phyloP scores from a whole-genome alignment of 345 rosid genomes.

The Conringia planisiliqua region DNA sequence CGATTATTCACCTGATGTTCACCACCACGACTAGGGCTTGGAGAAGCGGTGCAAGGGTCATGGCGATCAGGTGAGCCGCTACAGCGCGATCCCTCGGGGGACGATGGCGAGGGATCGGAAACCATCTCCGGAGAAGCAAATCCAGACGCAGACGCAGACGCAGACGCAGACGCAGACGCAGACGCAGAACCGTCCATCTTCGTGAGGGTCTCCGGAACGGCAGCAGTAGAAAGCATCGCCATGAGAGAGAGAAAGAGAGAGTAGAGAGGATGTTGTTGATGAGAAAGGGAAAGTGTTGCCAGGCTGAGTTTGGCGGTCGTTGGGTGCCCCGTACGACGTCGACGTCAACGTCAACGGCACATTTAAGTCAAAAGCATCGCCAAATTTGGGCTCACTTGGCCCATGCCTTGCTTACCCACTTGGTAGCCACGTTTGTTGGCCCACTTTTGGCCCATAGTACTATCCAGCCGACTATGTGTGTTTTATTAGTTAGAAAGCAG shows the following conservation, averaged over 20 bases:
- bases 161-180: too few species aligned
- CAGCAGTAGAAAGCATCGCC: conserved; percentile 49
- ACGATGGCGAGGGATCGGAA: conserved; percentile 37
- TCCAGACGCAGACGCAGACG: too few species aligned
- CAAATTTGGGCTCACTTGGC: conserved; percentile 5
- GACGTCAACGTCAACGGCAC: conserved; percentile 10
- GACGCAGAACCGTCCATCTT: conserved; percentile 33
- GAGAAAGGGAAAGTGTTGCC: not conserved
- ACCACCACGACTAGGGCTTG: conserved; percentile 41
- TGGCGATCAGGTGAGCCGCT: conserved; percentile 52
- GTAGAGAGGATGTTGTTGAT: not conserved
- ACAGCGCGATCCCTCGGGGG: conserved; percentile 34
- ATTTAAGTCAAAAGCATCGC: conserved; percentile 11
- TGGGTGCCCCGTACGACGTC: conserved; percentile 20
- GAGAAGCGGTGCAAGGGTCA: conserved; percentile 47
- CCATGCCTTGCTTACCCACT: not conserved
- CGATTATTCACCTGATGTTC: conserved; percentile 52
- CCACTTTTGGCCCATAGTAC: not conserved
- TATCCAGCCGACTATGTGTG: too few species aligned
- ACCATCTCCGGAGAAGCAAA: conserved; percentile 37
- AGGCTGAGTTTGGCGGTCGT: conserved; percentile 17
- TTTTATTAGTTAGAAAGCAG: too few species aligned
- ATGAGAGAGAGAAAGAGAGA: not conserved
- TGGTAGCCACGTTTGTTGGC: not conserved
- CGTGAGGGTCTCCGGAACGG: conserved; percentile 34